phyloP scores from a whole-genome alignment of 148 eudicot species.

The Vaccinium darrowii region DNA sequence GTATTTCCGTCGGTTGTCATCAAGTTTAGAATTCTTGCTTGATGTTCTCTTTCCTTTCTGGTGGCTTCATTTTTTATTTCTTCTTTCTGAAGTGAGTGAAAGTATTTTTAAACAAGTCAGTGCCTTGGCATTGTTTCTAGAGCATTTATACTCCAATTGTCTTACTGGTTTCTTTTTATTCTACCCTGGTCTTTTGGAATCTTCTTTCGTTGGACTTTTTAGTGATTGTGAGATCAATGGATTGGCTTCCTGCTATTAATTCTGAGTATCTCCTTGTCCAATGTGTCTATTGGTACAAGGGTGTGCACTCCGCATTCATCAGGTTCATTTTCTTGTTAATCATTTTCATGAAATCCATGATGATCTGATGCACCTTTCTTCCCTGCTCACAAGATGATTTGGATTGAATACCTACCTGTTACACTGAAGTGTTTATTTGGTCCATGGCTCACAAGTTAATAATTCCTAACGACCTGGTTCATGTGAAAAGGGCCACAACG shows the following conservation, averaged over 20 bases:
- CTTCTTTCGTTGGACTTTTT: neutral
- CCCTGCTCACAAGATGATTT: neutral
- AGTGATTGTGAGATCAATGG: neutral
- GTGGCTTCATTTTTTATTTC: neutral
- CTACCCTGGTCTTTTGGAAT: neutral
- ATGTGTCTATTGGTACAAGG: neutral
- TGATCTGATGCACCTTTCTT: neutral
- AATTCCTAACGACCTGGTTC: neutral
- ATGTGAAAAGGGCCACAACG: neutral
- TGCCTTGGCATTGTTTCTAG: neutral
- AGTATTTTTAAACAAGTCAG: neutral
- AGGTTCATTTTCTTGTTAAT: neutral
- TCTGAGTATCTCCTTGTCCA: conserved; percentile 3
- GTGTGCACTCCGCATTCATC: neutral
- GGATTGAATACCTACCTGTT: neutral
- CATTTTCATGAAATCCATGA: neutral
- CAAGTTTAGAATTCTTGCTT: neutral
- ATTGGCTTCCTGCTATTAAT: neutral
- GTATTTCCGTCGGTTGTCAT: neutral
- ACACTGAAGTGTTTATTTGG: neutral
- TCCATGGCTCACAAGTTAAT: neutral
- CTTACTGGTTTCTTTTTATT: neutral
- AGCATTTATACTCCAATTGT: too few species aligned
- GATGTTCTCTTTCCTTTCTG: conserved; percentile 5
- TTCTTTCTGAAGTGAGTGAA: neutral